Evolutionary conservation across 164 flowering plant genomes (phyloP).

Genomic region (Euptelea pleiosperma): DNA sequence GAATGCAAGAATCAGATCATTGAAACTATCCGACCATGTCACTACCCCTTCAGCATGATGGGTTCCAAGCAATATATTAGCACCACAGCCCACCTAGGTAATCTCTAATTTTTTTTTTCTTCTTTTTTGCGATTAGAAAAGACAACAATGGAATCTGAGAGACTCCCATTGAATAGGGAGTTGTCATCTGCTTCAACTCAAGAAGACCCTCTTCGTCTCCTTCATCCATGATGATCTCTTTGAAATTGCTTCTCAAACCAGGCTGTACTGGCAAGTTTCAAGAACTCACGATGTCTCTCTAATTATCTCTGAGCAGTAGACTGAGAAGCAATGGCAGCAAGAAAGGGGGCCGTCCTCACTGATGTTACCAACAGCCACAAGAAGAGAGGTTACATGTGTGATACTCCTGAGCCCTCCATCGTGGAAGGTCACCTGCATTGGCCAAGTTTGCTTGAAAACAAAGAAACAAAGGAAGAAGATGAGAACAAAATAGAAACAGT

Average conservation of each 20-base stretch:
- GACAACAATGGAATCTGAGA: slow-evolving; percentile 5
- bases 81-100: no score
- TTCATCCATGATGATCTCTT: slow-evolving; percentile 47
- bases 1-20: no score
- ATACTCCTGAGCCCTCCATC: slow-evolving; percentile 85
- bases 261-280: slow-evolving; percentile 37
- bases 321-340: slow-evolving; percentile 59
- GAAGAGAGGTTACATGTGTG: slow-evolving; percentile 41
- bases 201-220: slow-evolving; percentile 54
- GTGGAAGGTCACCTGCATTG: slow-evolving; percentile 91
- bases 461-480: slow-evolving; percentile 69
- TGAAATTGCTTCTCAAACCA: slow-evolving; percentile 67
- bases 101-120: no score
- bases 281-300: slow-evolving; percentile 43
- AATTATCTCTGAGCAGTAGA: slow-evolving; percentile 65
- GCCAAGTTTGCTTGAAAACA: slow-evolving; percentile 84
- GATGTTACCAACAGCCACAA: slow-evolving; percentile 50
- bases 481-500: slow-evolving; percentile 39
- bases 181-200: slow-evolving; percentile 68
- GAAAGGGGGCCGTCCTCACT: slow-evolving; percentile 73
- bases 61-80: no score
- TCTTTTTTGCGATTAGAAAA: not conserved
- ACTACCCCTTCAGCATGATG: no score
- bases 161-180: not conserved
- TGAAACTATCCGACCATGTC: no score